Percentiles rank a stretch among this genome's conserved stretches.
Evolutionary conservation across 768 basidiomycete species (phyloP).

Genomic region (Rhodotorula kratochvilovae): DNA sequence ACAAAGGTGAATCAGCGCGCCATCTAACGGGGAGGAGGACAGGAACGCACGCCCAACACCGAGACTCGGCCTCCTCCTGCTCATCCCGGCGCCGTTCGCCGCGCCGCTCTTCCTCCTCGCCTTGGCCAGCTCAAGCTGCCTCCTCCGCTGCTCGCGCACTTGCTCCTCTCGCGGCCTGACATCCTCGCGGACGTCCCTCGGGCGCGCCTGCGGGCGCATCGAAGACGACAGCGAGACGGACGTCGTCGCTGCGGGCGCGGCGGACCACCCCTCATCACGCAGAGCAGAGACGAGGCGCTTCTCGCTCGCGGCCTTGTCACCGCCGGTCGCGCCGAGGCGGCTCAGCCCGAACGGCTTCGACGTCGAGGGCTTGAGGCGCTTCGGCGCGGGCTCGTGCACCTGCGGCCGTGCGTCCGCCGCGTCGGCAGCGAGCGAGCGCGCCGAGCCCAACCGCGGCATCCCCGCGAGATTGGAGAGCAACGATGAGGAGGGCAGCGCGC

Average conservation of each 20-base stretch:
- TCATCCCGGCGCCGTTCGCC: not conserved
- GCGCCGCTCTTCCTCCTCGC: constrained; percentile 30
- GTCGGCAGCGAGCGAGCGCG: not conserved
- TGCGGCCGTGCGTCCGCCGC: not conserved
- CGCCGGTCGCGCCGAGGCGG: not conserved
- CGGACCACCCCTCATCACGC: constrained; percentile 16
- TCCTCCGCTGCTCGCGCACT: constrained; percentile 16
- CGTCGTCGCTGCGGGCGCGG: not conserved
- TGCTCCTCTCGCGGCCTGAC: not conserved
- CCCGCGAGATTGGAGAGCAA: not conserved
- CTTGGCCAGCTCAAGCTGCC: constrained; percentile 34
- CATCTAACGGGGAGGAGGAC: not conserved
- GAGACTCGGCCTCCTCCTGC: constrained; percentile 10
- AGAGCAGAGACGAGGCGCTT: constrained; percentile 19
- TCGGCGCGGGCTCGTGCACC: not conserved
- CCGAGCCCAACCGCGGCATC: not conserved
- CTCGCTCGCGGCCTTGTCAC: not conserved
- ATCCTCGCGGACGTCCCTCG: constrained; percentile 7
- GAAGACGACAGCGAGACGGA: constrained; percentile 9
- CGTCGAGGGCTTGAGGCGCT: constrained; percentile 12
- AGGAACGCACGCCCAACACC: constrained; percentile 17
- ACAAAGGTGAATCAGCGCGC: not conserved
- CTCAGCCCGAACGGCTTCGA: not conserved
- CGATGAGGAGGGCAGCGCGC: constrained; percentile 4
- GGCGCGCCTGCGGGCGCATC: not conserved